These are phyloP conservation scores for Boletus rubescentipes DNA, from an alignment of 768 basidiomycete species.

Conservation along the genomic window DNA sequence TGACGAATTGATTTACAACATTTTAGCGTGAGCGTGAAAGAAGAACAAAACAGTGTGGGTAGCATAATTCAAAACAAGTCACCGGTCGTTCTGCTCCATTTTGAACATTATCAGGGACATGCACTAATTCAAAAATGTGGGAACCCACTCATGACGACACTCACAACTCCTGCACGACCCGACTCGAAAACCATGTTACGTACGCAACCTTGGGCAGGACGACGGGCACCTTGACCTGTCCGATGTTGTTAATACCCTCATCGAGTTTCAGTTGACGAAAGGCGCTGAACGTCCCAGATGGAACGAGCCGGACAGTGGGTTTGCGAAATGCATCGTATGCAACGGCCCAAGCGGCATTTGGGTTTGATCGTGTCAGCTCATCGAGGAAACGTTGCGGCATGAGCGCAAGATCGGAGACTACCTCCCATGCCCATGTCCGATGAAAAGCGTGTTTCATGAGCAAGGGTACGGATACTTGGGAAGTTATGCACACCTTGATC, in stretches of 20 bases:
- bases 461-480: too few species aligned
- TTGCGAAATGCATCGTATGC: not conserved
- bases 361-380: not conserved
- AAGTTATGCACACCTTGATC: not conserved
- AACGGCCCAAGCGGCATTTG: not conserved
- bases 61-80: too few species aligned
- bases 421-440: too few species aligned
- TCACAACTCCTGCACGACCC: constrained; percentile 14
- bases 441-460: not conserved
- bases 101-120: too few species aligned
- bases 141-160: not conserved
- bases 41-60: too few species aligned
- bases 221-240: constrained; percentile 18
- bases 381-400: constrained; percentile 6
- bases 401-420: not conserved
- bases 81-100: too few species aligned
- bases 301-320: constrained; percentile 23
- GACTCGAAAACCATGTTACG: constrained; percentile 11
- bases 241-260: not conserved
- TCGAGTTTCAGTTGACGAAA: constrained; percentile 17
- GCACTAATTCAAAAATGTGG: too few species aligned
- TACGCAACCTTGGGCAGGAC: not conserved
- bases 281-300: constrained; percentile 18
- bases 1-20: constrained; percentile 12
- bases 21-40: too few species aligned